Conservation (phyloP, 2,329 filamentous ascomycete genomes). For the Beauveria caledonica region DNA sequence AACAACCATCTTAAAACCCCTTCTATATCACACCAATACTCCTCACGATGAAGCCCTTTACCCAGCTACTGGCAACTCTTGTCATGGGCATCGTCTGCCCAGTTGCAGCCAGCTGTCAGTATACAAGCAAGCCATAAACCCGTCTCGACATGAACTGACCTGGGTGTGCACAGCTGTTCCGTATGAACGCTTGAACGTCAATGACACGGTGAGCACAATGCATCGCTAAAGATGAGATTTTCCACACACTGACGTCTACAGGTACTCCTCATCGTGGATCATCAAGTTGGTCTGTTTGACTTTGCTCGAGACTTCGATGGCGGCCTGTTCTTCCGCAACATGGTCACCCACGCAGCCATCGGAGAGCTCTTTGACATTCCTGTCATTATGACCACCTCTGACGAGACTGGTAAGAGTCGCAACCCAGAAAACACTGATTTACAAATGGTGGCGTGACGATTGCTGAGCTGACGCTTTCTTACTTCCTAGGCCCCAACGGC, state of each 20-base stretch:
- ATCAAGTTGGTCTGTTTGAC: constrained; percentile 29
- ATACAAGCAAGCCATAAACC: too few relatives aligned
- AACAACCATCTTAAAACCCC: too few relatives aligned
- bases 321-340: constrained; percentile 56
- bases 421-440: not conserved
- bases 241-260: not conserved
- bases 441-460: not conserved
- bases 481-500: constrained; percentile 55
- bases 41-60: too few relatives aligned
- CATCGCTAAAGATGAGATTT: not conserved
- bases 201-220: not conserved
- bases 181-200: not conserved
- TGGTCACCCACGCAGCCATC: constrained; percentile 59
- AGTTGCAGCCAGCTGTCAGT: too few relatives aligned
- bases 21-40: too few relatives aligned
- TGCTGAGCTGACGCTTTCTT: not conserved
- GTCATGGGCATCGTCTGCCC: too few relatives aligned
- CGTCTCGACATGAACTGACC: too few relatives aligned
- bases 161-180: not conserved
- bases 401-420: constrained; percentile 38
- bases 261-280: constrained; percentile 25
- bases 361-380: constrained; percentile 61
- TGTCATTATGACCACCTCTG: constrained; percentile 62
- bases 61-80: too few relatives aligned
- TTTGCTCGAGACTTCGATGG: constrained; percentile 57